These are phyloP conservation scores for Stropharia rugosoannulata DNA, from an alignment of 768 basidiomycete genomes.

Conservation along the genomic window DNA sequence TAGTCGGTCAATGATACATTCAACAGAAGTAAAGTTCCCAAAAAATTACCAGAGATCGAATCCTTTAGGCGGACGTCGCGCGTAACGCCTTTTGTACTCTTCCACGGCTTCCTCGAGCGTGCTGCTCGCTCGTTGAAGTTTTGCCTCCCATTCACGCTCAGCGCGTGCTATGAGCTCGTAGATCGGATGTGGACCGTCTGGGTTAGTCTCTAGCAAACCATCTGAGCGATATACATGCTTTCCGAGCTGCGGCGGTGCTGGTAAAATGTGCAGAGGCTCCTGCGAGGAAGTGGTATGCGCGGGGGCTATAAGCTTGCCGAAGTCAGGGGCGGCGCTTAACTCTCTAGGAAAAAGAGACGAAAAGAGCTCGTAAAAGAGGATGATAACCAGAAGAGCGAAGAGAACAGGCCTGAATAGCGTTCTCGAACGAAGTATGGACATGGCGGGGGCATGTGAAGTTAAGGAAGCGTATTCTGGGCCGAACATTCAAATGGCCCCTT, in stretches of 20 bases:
- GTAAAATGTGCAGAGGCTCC: not conserved
- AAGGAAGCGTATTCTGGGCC: too few species aligned
- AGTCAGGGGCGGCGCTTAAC: not conserved
- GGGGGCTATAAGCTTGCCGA: not conserved
- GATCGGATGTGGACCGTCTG: conserved; percentile 66
- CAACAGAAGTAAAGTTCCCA: not conserved
- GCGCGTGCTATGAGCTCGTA: conserved; percentile 72
- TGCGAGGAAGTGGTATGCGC: not conserved
- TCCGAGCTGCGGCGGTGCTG: conserved; percentile 16
- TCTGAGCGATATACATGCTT: conserved; percentile 34
- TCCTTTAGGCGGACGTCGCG: conserved; percentile 78
- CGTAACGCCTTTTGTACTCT: conserved; percentile 77
- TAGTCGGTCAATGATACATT: not conserved
- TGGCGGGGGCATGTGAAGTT: not conserved
- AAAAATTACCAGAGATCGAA: conserved; percentile 79
- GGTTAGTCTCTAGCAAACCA: conserved; percentile 40
- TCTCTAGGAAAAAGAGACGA: not conserved
- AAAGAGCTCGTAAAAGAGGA: conserved; percentile 6
- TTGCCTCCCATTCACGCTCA: conserved; percentile 55
- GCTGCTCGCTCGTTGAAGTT: conserved; percentile 69
- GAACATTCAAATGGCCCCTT: too few species aligned
- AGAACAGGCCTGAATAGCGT: conserved; percentile 7
- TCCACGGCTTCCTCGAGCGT: conserved; percentile 70
- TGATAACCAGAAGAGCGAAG: conserved; percentile 1
- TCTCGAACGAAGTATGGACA: conserved; percentile 12